Base-by-base conservation (phyloP, 2,329 filamentous ascomycete species). In the Epichloe elymi region DNA sequence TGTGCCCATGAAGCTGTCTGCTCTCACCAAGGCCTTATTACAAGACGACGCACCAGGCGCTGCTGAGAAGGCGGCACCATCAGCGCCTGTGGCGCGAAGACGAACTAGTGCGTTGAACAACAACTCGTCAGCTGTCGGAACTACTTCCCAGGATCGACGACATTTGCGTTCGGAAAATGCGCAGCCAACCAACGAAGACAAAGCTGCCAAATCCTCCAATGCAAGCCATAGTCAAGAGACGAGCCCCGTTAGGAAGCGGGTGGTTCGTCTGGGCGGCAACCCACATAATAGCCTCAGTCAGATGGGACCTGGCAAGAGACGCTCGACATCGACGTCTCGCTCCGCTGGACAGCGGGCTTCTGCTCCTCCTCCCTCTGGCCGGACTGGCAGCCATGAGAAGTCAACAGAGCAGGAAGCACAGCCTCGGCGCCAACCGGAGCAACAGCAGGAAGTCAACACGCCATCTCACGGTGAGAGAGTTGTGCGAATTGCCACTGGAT, bases 1-100 rank as follows among this genome's bases (percentile, higher is more conserved):
- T 15, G 85, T 88, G 58, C 89, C 89, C 60, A 88, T 93, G 80
- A 94, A 93, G 70, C 85, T 96, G 64, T 96, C 89, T 65, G 89
- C 90, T 60, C 79, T 93, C 58, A 95, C 91, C 46, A 91, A 93
- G 63, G 90, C 88, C 19, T 74, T 96, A 15, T 75, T 96, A 23
- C 79, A 80, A 52, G 80, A 83, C 53, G 78, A 78, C 42, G 75
- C 71, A 3, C 75, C 79, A 8, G 72, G 73, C 66, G 61, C 63
- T 56, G 57, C 59, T 3, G 56, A 65, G 26, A 64, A 67, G 12
- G 62, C 68, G 12, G 63, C 68, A 2, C 62, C 70, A 5, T 74
- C 75, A 5, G 73, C 74, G 2, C 67, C 71, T 20, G 62, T 68
- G 53, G 74, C 72, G 20, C 72, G 76, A 58, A 68, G 75, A 55